These are phyloP conservation scores for Guillardia theta DNA, from an alignment of 78 protist species.

Conservation along the genomic window DNA sequence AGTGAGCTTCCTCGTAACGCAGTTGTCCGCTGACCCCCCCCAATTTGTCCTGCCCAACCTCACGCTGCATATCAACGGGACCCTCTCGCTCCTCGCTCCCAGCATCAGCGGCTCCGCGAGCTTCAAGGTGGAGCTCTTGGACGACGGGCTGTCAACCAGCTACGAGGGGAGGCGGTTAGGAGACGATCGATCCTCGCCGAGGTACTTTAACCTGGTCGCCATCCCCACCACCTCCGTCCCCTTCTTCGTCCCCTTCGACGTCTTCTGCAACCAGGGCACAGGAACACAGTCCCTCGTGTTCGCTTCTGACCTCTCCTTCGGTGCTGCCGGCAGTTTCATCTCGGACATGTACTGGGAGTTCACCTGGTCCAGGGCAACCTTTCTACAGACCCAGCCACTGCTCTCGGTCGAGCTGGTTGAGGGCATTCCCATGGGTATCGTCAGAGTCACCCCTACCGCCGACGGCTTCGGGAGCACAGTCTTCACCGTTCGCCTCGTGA, in stretches of 20 bases:
- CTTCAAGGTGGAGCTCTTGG: neutral
- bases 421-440: no score
- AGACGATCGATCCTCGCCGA: neutral
- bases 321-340: neutral
- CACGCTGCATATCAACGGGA: neutral
- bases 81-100: no score
- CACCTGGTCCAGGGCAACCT: neutral
- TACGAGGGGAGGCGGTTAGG: neutral
- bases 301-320: neutral
- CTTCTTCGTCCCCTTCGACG: neutral
- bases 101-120: neutral
- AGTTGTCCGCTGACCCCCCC: neutral
- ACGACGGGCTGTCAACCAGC: neutral
- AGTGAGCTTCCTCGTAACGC: neutral
- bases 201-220: neutral
- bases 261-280: neutral
- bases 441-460: no score
- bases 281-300: neutral
- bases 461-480: neutral
- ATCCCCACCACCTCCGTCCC: neutral
- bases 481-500: neutral
- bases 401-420: no score
- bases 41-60: neutral
- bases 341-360: neutral
- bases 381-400: no score